These are phyloP conservation scores for Flammula alnicola DNA, from an alignment of 1,284 basidiomycete species.

Conservation along the genomic window DNA sequence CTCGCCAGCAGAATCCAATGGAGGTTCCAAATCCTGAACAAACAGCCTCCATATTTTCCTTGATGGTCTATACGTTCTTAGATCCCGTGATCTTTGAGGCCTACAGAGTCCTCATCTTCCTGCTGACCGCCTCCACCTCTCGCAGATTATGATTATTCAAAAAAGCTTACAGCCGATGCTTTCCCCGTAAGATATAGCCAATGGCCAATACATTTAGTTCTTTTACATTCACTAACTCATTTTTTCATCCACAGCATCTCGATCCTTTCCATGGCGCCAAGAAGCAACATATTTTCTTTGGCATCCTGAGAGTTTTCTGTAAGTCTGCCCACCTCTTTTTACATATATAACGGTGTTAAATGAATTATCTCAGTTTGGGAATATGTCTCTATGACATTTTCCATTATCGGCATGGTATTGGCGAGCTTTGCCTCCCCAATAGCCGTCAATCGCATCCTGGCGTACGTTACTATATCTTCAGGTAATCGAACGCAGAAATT, in stretches of 20 bases:
- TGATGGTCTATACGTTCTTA: slow-evolving; percentile 63
- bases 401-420: slow-evolving; percentile 36
- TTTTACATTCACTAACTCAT: not conserved
- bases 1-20: slow-evolving; percentile 41
- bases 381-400: slow-evolving; percentile 39
- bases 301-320: slow-evolving; percentile 20
- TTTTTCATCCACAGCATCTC: slow-evolving; percentile 35
- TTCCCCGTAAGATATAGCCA: slow-evolving; percentile 39
- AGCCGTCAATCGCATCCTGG: slow-evolving; percentile 48
- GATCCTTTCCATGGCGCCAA: slow-evolving; percentile 36
- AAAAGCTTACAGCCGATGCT: slow-evolving; percentile 37
- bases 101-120: slow-evolving; percentile 46
- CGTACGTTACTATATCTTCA: slow-evolving; percentile 43
- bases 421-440: slow-evolving; percentile 49
- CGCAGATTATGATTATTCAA: slow-evolving; percentile 56
- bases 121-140: slow-evolving; percentile 55
- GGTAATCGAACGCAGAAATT: not conserved
- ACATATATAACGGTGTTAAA: slow-evolving; percentile 1
- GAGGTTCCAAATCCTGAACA: slow-evolving; percentile 63
- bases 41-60: slow-evolving; percentile 60
- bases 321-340: slow-evolving; percentile 8
- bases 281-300: slow-evolving; percentile 21
- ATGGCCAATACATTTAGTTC: too few species aligned
- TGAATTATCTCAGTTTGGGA: slow-evolving; percentile 37
- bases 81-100: slow-evolving; percentile 52